These are phyloP conservation scores for Triglochin maritima DNA, from an alignment of 106 monocot species.

Conservation along the genomic window DNA sequence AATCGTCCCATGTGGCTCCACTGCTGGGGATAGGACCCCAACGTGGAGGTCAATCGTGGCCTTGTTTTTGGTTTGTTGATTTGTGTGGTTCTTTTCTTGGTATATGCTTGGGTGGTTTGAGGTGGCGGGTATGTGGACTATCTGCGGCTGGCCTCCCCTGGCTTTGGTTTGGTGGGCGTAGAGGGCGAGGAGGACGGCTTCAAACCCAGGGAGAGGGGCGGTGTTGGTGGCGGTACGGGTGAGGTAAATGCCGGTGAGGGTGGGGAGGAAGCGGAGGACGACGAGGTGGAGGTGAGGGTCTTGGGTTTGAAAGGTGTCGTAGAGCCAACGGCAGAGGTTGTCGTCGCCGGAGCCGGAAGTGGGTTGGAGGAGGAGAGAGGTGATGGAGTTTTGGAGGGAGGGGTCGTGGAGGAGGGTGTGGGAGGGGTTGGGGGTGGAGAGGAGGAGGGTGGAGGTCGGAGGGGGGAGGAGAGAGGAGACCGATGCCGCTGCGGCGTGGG, in stretches of 20 bases:
- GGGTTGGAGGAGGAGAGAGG: slow-evolving; percentile 33
- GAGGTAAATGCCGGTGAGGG: slow-evolving; percentile 48
- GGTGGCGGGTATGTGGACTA: slow-evolving; percentile 32
- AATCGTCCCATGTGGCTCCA: slow-evolving; percentile 50
- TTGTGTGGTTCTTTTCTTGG: slow-evolving; percentile 17
- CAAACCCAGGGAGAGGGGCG: slow-evolving; percentile 50
- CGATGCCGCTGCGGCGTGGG: neutral
- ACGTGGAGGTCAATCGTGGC: slow-evolving; percentile 1
- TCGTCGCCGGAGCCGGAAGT: slow-evolving; percentile 48
- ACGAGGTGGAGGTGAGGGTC: slow-evolving; percentile 47
- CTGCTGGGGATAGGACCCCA: slow-evolving; percentile 32
- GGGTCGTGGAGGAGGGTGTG: slow-evolving; percentile 38
- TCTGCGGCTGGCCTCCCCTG: slow-evolving; percentile 25
- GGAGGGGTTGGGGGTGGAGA: slow-evolving; percentile 28
- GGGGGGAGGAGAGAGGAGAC: slow-evolving; percentile 25
- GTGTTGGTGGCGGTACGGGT: slow-evolving; percentile 25
- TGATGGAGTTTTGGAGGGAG: slow-evolving; percentile 9
- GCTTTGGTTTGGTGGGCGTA: slow-evolving; percentile 50
- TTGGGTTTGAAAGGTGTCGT: slow-evolving; percentile 56
- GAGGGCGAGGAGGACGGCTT: slow-evolving; percentile 63
- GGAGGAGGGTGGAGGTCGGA: slow-evolving; percentile 19
- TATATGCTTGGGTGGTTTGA: slow-evolving; percentile 22
- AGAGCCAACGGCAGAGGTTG: slow-evolving; percentile 64
- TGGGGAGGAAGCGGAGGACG: slow-evolving; percentile 51
- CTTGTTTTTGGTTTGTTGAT: slow-evolving; percentile 10